Conservation (phyloP, 2,329 filamentous ascomycete species). For the Apiospora pterosperma region DNA sequence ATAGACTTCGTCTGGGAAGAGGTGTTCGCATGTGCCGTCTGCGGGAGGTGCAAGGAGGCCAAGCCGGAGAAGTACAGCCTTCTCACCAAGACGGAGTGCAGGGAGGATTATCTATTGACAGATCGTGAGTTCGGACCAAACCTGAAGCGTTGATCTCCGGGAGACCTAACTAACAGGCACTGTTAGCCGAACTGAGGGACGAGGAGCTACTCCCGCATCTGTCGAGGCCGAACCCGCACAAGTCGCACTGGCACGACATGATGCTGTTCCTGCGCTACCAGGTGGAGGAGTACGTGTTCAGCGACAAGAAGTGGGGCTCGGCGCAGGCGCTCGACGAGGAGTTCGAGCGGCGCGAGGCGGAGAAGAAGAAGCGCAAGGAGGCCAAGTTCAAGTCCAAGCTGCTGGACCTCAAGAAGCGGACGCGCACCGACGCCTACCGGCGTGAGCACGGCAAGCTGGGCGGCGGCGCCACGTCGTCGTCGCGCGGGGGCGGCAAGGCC, state of each 20-base stretch:
- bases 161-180: conserved; percentile 30
- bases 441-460: conserved; percentile 58
- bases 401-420: conserved; percentile 87
- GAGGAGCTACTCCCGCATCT: conserved; percentile 82
- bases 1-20: conserved; percentile 97
- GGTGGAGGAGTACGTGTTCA: conserved; percentile 90
- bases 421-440: conserved; percentile 84
- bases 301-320: conserved; percentile 79
- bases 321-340: conserved; percentile 82
- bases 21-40: conserved; percentile 72
- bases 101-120: conserved; percentile 91
- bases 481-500: conserved; percentile 35
- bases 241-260: conserved; percentile 97
- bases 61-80: conserved; percentile 89
- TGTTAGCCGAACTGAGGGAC: conserved; percentile 92
- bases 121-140: conserved; percentile 59
- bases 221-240: conserved; percentile 89
- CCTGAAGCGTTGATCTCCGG: not conserved
- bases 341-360: conserved; percentile 73
- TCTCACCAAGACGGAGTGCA: conserved; percentile 93
- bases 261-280: conserved; percentile 94
- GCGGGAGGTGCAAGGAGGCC: conserved; percentile 83
- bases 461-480: conserved; percentile 37
- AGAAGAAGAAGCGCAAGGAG: conserved; percentile 84
- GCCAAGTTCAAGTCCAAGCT: conserved; percentile 89